phyloP scores from a whole-genome alignment of 345 rosid genomes.

The Syzygium aqueum region DNA sequence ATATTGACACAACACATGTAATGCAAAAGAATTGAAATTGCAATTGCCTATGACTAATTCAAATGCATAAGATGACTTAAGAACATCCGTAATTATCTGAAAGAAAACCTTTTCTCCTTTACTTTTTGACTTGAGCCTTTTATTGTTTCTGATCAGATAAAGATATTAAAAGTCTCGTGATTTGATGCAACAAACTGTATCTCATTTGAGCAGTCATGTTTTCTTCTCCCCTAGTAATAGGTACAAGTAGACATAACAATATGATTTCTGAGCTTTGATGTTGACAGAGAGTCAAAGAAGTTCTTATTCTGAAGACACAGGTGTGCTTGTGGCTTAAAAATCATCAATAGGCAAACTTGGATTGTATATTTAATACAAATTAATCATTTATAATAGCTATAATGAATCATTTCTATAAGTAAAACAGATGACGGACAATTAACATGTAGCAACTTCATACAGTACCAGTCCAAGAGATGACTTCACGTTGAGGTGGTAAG shows the following conservation, averaged over 20 bases:
- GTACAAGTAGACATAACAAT: not conserved
- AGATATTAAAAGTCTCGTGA: not conserved
- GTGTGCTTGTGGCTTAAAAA: not conserved
- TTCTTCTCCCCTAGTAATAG: not conserved
- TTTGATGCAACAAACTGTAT: not conserved
- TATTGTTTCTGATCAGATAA: not conserved
- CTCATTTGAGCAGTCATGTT: not conserved
- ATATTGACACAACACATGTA: not conserved
- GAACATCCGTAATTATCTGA: not conserved
- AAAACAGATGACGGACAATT: not conserved
- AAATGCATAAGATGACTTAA: not conserved
- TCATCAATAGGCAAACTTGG: not conserved
- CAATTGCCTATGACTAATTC: not conserved
- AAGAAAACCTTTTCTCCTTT: not conserved
- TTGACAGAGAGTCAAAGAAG: not conserved
- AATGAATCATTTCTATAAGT: too few species aligned
- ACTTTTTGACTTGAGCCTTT: not conserved
- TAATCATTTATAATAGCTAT: too few species aligned
- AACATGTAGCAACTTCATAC: not conserved
- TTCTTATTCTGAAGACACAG: not conserved
- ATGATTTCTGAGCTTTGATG: not conserved
- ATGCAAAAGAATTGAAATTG: not conserved
- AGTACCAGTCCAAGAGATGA: not conserved
- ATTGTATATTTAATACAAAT: too few species aligned
- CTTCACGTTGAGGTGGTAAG: not conserved